Evolutionary conservation across 169 alveolate species (phyloP).

Genomic region (Babesia ovis): DNA sequence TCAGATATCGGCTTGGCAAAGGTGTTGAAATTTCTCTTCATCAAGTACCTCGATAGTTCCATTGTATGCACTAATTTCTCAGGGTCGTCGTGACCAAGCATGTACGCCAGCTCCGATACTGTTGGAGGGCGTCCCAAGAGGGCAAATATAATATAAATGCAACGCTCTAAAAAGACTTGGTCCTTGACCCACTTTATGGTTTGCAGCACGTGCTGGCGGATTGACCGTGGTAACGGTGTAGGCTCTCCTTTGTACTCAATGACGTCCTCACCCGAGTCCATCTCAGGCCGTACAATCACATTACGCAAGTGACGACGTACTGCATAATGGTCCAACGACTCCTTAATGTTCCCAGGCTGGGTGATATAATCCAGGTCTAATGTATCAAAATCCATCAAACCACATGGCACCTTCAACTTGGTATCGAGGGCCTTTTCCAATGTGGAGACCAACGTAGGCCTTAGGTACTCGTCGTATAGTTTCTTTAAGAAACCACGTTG

Average conservation of each 20-base stretch:
- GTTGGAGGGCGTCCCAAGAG: slow-evolving; percentile 47
- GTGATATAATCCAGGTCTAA: not conserved
- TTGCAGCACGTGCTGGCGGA: not conserved
- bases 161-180: slow-evolving; percentile 25
- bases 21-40: not conserved
- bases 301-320: slow-evolving; percentile 6
- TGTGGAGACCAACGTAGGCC: slow-evolving; percentile 37
- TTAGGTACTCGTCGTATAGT: slow-evolving; percentile 32
- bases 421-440: slow-evolving; percentile 12
- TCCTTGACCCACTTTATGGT: slow-evolving; percentile 53
- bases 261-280: slow-evolving; percentile 1
- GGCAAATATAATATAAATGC: slow-evolving; percentile 9
- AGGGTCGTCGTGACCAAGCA: slow-evolving; percentile 39
- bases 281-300: slow-evolving; percentile 7
- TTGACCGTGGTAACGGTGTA: slow-evolving; percentile 7
- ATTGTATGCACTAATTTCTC: not conserved
- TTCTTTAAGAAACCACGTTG: slow-evolving; percentile 40
- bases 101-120: slow-evolving; percentile 32
- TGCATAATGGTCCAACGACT: not conserved
- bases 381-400: slow-evolving; percentile 39
- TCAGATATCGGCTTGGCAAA: slow-evolving; percentile 7
- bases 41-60: not conserved
- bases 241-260: slow-evolving; percentile 7
- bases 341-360: not conserved
- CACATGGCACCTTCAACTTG: slow-evolving; percentile 15